A percentile compares a stretch with the other conserved stretches of the same genome.
phyloP scores from a whole-genome alignment of 2,329 filamentous ascomycete genomes.

The Talaromyces verruculosus region DNA sequence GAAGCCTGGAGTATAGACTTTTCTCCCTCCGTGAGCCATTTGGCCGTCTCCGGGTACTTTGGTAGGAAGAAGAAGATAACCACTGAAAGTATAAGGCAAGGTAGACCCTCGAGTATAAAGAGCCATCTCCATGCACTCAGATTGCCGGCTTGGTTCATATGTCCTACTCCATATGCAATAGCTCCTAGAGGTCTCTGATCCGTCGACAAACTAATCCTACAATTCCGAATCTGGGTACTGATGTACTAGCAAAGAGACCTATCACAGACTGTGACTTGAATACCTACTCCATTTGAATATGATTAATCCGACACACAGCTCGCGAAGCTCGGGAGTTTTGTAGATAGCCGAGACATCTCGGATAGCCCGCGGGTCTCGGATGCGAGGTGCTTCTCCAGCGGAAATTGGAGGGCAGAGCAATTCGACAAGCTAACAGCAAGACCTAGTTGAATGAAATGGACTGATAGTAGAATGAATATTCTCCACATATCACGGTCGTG shows the following conservation, averaged over 20 bases:
- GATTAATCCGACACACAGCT: not conserved
- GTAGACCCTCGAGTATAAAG: no score
- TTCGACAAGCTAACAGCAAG: not conserved
- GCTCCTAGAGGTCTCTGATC: not conserved
- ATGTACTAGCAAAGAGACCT: not conserved
- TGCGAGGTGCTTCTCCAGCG: not conserved
- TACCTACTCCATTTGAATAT: not conserved
- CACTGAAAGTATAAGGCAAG: no score
- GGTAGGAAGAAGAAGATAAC: no score
- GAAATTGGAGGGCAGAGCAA: not conserved
- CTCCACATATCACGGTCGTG: no score
- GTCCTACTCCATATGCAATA: no score
- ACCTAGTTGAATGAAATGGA: not conserved
- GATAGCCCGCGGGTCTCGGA: not conserved
- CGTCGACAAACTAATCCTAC: no score
- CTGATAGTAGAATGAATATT: no score
- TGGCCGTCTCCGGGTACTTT: no score
- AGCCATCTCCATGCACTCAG: no score
- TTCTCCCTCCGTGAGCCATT: no score
- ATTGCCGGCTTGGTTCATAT: no score
- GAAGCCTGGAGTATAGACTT: no score
- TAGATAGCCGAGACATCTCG: not conserved
- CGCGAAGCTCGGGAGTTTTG: not conserved
- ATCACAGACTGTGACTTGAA: not conserved
- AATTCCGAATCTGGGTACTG: not conserved